Conservation (phyloP, 176 grass and related monocot genomes). For the Secale cereale region DNA sequence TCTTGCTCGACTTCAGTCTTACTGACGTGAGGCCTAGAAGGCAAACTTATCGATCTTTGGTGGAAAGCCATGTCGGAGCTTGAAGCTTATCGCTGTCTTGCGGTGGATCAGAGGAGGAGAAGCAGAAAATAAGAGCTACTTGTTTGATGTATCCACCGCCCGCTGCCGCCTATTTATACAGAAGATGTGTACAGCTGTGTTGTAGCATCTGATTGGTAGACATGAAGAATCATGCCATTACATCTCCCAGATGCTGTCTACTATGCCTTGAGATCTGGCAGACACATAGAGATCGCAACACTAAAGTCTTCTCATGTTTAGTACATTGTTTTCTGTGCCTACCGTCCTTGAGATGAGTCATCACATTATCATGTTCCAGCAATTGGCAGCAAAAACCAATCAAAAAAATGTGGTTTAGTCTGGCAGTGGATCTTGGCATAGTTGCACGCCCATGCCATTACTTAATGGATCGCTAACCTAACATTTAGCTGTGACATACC, state of each 20-base stretch:
- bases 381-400: background rate
- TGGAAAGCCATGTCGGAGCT: background rate
- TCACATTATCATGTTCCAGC: background rate
- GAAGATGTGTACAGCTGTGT: background rate
- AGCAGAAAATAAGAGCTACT: background rate
- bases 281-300: background rate
- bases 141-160: background rate
- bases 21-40: slow-evolving; percentile 19
- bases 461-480: too few relatives aligned
- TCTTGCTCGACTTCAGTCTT: background rate
- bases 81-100: background rate
- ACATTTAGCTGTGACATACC: too few relatives aligned
- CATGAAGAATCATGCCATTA: background rate
- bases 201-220: background rate
- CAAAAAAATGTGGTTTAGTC: background rate
- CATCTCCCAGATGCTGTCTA: background rate
- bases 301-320: background rate
- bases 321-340: background rate
- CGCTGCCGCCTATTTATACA: background rate
- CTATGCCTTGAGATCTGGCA: background rate
- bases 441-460: too few relatives aligned
- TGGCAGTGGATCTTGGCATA: too few relatives aligned
- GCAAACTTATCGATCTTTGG: slow-evolving; percentile 15
- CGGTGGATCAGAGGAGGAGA: background rate
- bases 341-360: background rate